These are phyloP conservation scores for Pyrenophora teres DNA, from an alignment of 2,329 filamentous ascomycete genomes.

Conservation along the genomic window DNA sequence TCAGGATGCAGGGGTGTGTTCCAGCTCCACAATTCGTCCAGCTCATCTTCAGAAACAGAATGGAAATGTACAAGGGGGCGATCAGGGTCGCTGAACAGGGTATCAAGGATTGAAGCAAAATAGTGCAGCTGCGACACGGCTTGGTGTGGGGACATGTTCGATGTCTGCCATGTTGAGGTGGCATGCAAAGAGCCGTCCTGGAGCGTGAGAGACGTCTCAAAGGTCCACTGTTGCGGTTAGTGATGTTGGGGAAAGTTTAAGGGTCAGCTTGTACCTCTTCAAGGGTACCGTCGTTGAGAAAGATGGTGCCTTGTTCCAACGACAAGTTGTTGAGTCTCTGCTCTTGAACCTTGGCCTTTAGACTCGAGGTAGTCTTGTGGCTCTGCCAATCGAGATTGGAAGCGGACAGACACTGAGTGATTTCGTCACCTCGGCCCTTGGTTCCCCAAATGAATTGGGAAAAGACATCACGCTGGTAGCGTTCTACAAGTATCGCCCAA, in stretches of 20 bases:
- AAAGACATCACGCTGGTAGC: constrained; percentile 41
- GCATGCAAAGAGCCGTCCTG: constrained; percentile 39
- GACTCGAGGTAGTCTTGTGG: constrained; percentile 17
- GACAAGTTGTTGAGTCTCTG: constrained; percentile 19
- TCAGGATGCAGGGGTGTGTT: constrained; percentile 53
- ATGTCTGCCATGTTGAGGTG: constrained; percentile 50
- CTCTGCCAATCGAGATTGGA: constrained; percentile 23
- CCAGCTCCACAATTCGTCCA: constrained; percentile 55
- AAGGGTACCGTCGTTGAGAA: constrained; percentile 36
- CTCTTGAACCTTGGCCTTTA: constrained; percentile 21
- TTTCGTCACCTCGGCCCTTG: constrained; percentile 14
- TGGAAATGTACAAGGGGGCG: constrained; percentile 22
- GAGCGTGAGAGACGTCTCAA: constrained; percentile 33
- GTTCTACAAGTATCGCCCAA: constrained; percentile 38
- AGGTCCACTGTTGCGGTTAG: constrained; percentile 35
- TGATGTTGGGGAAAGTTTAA: not conserved
- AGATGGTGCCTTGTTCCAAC: constrained; percentile 17
- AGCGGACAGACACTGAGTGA: constrained; percentile 24
- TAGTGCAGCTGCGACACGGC: constrained; percentile 51
- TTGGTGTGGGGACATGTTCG: constrained; percentile 52
- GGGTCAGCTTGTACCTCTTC: constrained; percentile 30
- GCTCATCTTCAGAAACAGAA: constrained; percentile 43
- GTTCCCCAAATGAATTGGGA: constrained; percentile 38
- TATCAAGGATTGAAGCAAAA: constrained; percentile 44
- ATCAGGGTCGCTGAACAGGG: constrained; percentile 41